phyloP scores from a whole-genome alignment of 441 rosid species.

The Pelargonium myrrhifolium region DNA sequence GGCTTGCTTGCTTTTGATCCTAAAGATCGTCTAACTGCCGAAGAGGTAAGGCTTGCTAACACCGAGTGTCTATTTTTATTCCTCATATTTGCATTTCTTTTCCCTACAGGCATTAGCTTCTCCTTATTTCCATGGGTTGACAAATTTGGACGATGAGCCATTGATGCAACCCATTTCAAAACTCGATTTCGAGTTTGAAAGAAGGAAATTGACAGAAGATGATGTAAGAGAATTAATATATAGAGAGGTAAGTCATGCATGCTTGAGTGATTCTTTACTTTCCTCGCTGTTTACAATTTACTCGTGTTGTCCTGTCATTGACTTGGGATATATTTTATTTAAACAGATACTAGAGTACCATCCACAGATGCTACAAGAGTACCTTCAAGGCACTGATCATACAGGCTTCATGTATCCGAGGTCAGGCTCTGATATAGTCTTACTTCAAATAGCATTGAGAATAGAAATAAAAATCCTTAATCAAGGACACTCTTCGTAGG shows the following conservation, averaged over 20 bases:
- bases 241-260: constrained; percentile 58
- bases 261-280: neutral
- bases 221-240: constrained; percentile 95
- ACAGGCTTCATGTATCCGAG: constrained; percentile 98
- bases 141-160: constrained; percentile 86
- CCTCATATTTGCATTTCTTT: constrained; percentile 12
- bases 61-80: constrained; percentile 9
- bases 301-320: constrained; percentile 11
- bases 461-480: too few species aligned
- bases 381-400: constrained; percentile 93
- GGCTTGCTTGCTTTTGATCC: constrained; percentile 95
- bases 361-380: constrained; percentile 96
- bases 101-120: constrained; percentile 67
- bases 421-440: constrained; percentile 26
- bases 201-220: constrained; percentile 81
- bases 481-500: too few species aligned
- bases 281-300: constrained; percentile 6
- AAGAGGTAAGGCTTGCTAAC: constrained; percentile 40
- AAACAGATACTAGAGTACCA: constrained; percentile 89
- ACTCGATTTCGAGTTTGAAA: constrained; percentile 95
- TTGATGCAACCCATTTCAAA: constrained; percentile 83
- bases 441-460: neutral
- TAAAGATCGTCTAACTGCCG: constrained; percentile 93
- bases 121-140: constrained; percentile 76
- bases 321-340: constrained; percentile 12